Base-by-base conservation (phyloP, 176 grass and related monocot species). In the Cocos nucifera region DNA sequence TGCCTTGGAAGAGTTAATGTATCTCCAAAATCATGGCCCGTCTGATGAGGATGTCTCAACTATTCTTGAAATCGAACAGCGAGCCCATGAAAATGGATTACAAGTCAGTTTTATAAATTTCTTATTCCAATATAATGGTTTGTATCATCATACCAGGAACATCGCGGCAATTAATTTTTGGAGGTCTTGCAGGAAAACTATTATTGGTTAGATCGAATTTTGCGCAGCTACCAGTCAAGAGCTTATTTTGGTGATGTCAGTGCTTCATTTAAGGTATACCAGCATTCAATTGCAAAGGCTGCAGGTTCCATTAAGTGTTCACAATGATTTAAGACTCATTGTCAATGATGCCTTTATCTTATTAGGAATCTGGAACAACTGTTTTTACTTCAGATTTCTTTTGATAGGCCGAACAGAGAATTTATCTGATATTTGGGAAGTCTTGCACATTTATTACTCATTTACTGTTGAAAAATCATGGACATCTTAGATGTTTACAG, bases 21-120 rank as follows among this genome's bases (percentile, higher is more conserved):
- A 66, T 82, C 70, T 98, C 65, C 87, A 98, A 71, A 57, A 62
- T 61, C 74, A 92, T 68, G 87, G 93, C 56, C 93, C 93, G 75
- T 83, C 81, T 60, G 78, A 98, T 59, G 72, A 92, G 51, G 93
- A 98, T 76, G 76, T 86, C 62, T 86, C 28, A 56, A 78, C 87
- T 65, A 77, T 92, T 78, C 79, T 98, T 53, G 87, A 98, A 83
- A 92, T 92, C 64, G 93, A 98, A 79, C 87, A 98, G 75, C 72
- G 93, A 88, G 93, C 93, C 16, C 84, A 92, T 88, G 93, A 98
- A 86, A 98, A 98, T 85, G 87, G 93, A 73, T 71, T 92, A 44
- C 87, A 96, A 75, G 92, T 96, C 82, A 53, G 28, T 68, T 56
- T 44, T 56, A 44, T 22, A 44, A 48, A 12, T 56, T 68, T 44